Evolutionary conservation across 2,329 filamentous ascomycete species (phyloP).

Genomic region (Venturia oleaginea): DNA sequence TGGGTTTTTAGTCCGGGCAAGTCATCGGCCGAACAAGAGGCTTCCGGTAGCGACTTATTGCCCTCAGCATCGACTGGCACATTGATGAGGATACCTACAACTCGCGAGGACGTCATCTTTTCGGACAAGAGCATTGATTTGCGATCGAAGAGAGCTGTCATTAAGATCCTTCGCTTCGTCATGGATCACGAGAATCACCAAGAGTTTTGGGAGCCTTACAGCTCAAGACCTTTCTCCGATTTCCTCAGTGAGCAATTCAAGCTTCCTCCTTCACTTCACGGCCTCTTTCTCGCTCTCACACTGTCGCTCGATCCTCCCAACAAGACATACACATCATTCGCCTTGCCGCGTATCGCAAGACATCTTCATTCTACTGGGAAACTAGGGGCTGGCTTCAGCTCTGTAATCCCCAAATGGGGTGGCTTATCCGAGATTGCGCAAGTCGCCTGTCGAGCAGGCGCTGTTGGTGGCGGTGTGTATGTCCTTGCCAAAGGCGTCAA

Average conservation of each 20-base stretch:
- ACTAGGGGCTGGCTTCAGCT: conserved; percentile 82
- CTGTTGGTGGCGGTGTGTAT: conserved; percentile 86
- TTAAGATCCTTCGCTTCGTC: conserved; percentile 91
- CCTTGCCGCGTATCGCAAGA: conserved; percentile 62
- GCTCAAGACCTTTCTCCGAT: conserved; percentile 44
- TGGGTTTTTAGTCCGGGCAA: conserved; percentile 55
- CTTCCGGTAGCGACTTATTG: background rate
- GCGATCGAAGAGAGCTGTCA: conserved; percentile 74
- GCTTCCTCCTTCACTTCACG: conserved; percentile 55
- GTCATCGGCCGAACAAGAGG: conserved; percentile 5
- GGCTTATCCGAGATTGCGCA: conserved; percentile 82
- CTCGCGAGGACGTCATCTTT: conserved; percentile 78
- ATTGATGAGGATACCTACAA: conserved; percentile 71
- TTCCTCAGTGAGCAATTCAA: conserved; percentile 49
- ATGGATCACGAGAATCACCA: conserved; percentile 56
- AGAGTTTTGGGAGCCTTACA: conserved; percentile 50
- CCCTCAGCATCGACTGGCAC: background rate
- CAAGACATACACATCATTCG: conserved; percentile 54
- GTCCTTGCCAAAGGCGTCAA: conserved; percentile 65
- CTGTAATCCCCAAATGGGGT: conserved; percentile 88
- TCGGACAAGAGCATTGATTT: conserved; percentile 64
- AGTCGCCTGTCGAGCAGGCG: conserved; percentile 80
- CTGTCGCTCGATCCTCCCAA: conserved; percentile 54
- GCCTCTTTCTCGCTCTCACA: conserved; percentile 60
- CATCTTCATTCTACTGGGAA: conserved; percentile 81